Base-by-base conservation (phyloP, 305 asterid genomes). In the Rubia peregrina region DNA sequence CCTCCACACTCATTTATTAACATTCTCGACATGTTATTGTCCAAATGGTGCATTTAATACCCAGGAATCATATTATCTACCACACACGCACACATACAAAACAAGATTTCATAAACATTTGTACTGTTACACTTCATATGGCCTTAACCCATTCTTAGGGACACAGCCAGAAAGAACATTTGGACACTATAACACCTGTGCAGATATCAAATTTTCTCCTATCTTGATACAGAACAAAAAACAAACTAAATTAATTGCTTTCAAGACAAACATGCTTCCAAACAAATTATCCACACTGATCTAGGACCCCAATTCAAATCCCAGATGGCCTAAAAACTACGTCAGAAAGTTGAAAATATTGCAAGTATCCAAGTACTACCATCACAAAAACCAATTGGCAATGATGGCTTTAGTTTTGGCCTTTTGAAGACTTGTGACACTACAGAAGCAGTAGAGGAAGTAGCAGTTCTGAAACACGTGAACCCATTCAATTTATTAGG, bases 381-480 rank as follows among this genome's bases (percentile, higher is more conserved):
- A 19, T 82, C 84, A 80, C 85, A 79, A 75, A 82, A 75, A 78
- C 71, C 86, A 74, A 85, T 63, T 65, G 16, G 77, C 79, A 79
- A 81, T 83, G 84, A 82, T 82, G 70, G 67, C 79, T 59, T 19
- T 63, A 68, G 71, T 53, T 51, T 44, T 43, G 10, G 26, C 55
- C 55, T 48, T 48, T 55, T 74, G 67, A 56, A 77, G 66, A 46
- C 69, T 56, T 68, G 75, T 41, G 60, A 65, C 41, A 48, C 41
- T 30, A 14, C 59, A 21, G 57, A 71, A 55, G 43, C 57, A 19
- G 63, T 48, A 19, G 26, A 70, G 41, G 69, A 26, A 43, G 62
- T 19, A 22, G 64, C 80, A 38, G 63, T 17, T 64, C 43, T n/a
- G 7, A 64, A 17, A 79, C 95, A 87, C 88, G 91, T 90, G 91